A percentile compares a stretch with the other conserved stretches of the same genome.
phyloP scores from a whole-genome alignment of 2,329 filamentous ascomycete species.

The Microdochium bolleyi region DNA sequence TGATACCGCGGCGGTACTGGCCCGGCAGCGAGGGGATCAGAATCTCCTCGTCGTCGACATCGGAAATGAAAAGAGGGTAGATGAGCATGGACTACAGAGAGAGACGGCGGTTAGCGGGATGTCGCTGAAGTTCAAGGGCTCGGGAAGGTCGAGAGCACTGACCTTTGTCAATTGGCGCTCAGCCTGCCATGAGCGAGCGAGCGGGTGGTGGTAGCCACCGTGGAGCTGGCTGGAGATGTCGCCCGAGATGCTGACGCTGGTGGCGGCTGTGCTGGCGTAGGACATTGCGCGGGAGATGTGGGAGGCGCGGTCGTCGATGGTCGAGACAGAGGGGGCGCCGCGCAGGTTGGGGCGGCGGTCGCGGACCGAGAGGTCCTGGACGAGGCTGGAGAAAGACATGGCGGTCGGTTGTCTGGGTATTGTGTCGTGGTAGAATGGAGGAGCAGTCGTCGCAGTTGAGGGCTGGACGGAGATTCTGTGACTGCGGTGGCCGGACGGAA shows the following conservation, averaged over 20 bases:
- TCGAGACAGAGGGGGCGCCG: conserved; percentile 40
- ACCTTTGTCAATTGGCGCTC: conserved; percentile 83
- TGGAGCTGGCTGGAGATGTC: conserved; percentile 81
- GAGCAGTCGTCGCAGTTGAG: too few relatives aligned
- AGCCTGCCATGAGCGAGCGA: conserved; percentile 74
- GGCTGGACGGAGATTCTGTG: too few relatives aligned
- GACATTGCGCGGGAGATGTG: conserved; percentile 57
- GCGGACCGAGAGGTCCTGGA: conserved; percentile 56
- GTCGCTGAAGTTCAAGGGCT: not conserved
- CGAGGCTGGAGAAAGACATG: conserved; percentile 63
- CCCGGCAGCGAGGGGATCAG: conserved; percentile 85
- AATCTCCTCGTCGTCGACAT: conserved; percentile 86
- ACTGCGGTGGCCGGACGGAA: not conserved
- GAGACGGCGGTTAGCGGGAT: not conserved
- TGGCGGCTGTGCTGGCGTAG: conserved; percentile 58
- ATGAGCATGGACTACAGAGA: conserved; percentile 83
- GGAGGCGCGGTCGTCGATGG: conserved; percentile 51
- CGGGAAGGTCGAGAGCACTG: conserved; percentile 11
- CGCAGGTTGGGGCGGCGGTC: conserved; percentile 39
- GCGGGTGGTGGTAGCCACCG: conserved; percentile 72
- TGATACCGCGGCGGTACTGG: conserved; percentile 81
- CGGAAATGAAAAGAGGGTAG: conserved; percentile 93
- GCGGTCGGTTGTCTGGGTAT: conserved; percentile 2
- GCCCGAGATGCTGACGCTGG: conserved; percentile 61
- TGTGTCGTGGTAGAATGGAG: not conserved